Conservation (phyloP, 1,139 yeast genomes). For the Suzukiozyma palmioleophila region DNA sequence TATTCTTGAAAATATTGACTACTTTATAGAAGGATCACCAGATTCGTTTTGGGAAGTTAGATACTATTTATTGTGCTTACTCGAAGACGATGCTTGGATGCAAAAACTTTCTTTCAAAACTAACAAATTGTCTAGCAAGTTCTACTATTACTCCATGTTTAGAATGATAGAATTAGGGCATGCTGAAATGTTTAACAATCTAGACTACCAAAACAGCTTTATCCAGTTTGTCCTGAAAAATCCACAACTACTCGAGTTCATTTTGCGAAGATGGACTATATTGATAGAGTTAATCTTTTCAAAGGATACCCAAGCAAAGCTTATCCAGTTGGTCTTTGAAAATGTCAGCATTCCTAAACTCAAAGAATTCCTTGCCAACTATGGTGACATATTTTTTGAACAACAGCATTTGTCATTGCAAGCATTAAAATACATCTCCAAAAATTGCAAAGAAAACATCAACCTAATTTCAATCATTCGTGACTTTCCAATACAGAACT, state of each 20-base stretch:
- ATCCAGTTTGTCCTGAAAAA: constrained; percentile 16
- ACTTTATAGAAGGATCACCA: constrained; percentile 11
- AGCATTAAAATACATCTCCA: constrained; percentile 20
- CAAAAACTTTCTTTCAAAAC: constrained; percentile 4
- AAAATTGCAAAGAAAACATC: constrained; percentile 5
- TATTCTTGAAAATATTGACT: constrained; percentile 10
- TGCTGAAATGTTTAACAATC: constrained; percentile 10
- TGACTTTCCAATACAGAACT: constrained; percentile 48
- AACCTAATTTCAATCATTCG: constrained; percentile 10
- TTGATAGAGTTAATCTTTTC: constrained; percentile 36
- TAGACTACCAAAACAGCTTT: constrained; percentile 18
- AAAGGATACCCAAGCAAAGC: constrained; percentile 10
- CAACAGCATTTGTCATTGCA: constrained; percentile 27
- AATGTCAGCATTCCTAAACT: constrained; percentile 9
- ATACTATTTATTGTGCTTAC: constrained; percentile 45
- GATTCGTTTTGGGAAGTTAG: constrained; percentile 40
- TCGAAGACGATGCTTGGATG: constrained; percentile 30
- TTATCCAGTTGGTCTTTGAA: constrained; percentile 12
- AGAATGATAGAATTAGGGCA: constrained; percentile 45
- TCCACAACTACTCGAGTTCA: constrained; percentile 14
- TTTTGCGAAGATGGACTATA: constrained; percentile 56
- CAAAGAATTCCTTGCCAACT: constrained; percentile 14
- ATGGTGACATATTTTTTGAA: constrained; percentile 36
- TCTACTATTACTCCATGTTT: constrained; percentile 37
- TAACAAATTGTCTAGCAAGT: constrained; percentile 9